Evolutionary conservation across 257 asterid species (phyloP), one percentile per base, ranked within the genome.

Genomic region (Rauvolfia tetraphylla): DNA sequence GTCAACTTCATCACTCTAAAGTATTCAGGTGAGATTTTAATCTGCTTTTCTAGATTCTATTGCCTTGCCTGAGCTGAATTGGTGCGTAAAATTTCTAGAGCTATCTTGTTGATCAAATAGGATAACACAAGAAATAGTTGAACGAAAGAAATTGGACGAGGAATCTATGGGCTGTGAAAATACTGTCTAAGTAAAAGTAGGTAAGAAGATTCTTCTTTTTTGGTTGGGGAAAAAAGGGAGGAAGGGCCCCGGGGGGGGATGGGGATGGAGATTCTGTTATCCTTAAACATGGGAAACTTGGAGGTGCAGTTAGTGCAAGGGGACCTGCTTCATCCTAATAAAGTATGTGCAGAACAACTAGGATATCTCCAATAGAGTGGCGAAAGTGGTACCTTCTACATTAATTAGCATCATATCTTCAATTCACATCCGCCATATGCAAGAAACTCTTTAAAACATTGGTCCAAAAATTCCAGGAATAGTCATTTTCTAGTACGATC

Each of bases 1-100:
- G 97, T 8, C 88, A 90, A 68, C 84, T 91, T 51, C 89, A 83
- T 41, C 96, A 90, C 74, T 86, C 95, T 69, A 72, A 88, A 17
- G 70, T 83, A 0, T 93, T 90, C 83, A 84, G 97, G 98, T 92
- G 9, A 86, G 86, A 73, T 53, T 29, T 7, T 18, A 51, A 46
- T 46, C 14, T 2, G 11, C 53, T 11, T 51, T 51, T 14, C 5
- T 51, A 51, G 2, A n/a, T 18, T 5, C 27, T 34, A 14, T 66
- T 36, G 44, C 15, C 15, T 36, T 18, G 1, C 36, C 7, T 61
- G n/a, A 2, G 0, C 9, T 10, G 8, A 4, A 41, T 41, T 57
- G 63, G 12, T 62, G 68, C 41, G 33, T 33, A 15, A 58, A 58
- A 58, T 8, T n/a, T 58, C 0, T 10, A 7, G 3, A 58, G 4